These are phyloP conservation scores for Fusarium sp. DNA, from an alignment of 2,329 filamentous ascomycete genomes.

Conservation along the genomic window DNA sequence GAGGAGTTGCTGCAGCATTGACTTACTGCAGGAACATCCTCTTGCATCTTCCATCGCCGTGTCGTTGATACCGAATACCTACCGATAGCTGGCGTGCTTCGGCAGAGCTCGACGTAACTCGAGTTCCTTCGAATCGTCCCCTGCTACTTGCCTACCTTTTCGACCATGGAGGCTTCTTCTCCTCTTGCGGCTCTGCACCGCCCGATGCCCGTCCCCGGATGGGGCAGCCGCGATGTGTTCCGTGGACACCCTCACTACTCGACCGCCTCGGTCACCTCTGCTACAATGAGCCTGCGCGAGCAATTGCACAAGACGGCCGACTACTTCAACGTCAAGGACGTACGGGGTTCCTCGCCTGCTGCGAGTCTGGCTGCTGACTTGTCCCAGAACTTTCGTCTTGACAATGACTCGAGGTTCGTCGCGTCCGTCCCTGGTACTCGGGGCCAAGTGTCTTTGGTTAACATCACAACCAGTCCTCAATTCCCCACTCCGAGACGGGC, in stretches of 20 bases:
- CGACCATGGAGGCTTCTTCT: slow-evolving; percentile 88
- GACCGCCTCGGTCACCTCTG: slow-evolving; percentile 68
- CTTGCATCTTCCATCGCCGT: slow-evolving; percentile 33
- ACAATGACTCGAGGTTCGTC: slow-evolving; percentile 82
- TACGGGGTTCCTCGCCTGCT: slow-evolving; percentile 89
- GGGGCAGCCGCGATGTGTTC: slow-evolving; percentile 67
- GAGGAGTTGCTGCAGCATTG: slow-evolving; percentile 50
- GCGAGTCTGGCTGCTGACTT: slow-evolving; percentile 92
- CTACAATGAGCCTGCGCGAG: slow-evolving; percentile 84
- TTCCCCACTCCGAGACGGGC: slow-evolving; percentile 57
- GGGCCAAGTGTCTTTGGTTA: slow-evolving; percentile 27
- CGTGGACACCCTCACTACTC: slow-evolving; percentile 62
- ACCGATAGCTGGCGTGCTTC: slow-evolving; percentile 34
- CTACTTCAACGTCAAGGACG: slow-evolving; percentile 84
- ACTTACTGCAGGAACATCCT: slow-evolving; percentile 45
- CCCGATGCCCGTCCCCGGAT: slow-evolving; percentile 71
- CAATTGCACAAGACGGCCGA: slow-evolving; percentile 73
- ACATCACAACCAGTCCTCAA: slow-evolving; percentile 49
- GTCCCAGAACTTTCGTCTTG: slow-evolving; percentile 96
- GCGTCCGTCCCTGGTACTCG: slow-evolving; percentile 20
- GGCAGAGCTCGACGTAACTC: slow-evolving; percentile 31
- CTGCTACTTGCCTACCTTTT: slow-evolving; percentile 11
- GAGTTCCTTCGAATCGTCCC: slow-evolving; percentile 34
- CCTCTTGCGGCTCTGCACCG: slow-evolving; percentile 93
- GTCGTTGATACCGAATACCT: slow-evolving; percentile 43